Evolutionary conservation across 2,329 filamentous ascomycete species (phyloP), one percentile per base, ranked within the genome.

Genomic region (Xylaria sp.): DNA sequence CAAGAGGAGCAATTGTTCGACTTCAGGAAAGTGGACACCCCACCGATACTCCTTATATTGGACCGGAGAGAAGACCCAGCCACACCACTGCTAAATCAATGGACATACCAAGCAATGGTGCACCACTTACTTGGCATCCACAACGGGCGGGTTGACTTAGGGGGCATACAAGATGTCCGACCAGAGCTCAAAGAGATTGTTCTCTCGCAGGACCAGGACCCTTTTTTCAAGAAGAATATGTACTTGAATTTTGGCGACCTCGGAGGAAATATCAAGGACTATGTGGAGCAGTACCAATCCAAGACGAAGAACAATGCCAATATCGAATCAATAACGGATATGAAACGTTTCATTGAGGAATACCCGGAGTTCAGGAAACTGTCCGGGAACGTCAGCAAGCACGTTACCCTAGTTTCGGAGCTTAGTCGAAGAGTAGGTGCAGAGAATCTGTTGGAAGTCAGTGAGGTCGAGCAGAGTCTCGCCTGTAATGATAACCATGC

Each of bases 91-190:
- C 81, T 99, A 44, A 96, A 92, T 2, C 94, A 99, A 71, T 99
- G 94, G 94, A 99, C 94, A 21, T 99, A 99, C 68, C 94, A 99
- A 74, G 94, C 94, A n/a, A 99, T 99, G 92, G 94, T 99, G 0
- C 94, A 99, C 70, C 94, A 99, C 68, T 77, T 97, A 1, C 79
- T 99, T 11, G 94, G 94, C 4, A 96, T 99, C 62, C 85, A 90
- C 54, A 97, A 97, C 70, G 94, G 94, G n/a, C 84, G 93, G 46
- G 94, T 99, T 0, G 89, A 96, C 68, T 78, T 99, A 29, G 89
- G 88, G 58, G 84, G 90, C 50, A 87, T 96, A 0, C 90, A 90
- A 11, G 92, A 96, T 50, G 85, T 95, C 51, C 82, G 90, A 16
- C 89, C 91, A 1, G 93, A 97, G 70, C 79, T 97, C 49, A 92